These are phyloP conservation scores for Penicillium alfredii DNA, from an alignment of 495 filamentous ascomycete species.

Conservation along the genomic window DNA sequence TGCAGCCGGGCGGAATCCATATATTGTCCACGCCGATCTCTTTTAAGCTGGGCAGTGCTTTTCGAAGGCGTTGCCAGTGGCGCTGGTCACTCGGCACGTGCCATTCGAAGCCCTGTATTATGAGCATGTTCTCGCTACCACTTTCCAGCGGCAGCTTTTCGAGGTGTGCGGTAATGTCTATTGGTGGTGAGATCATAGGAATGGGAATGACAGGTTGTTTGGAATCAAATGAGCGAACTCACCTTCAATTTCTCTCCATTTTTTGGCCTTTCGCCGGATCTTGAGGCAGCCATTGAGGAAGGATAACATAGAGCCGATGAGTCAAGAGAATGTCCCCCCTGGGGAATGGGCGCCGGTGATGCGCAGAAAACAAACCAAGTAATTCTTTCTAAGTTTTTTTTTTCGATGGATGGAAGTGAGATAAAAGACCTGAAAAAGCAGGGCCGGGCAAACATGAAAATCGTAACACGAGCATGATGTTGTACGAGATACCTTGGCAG, in stretches of 20 bases:
- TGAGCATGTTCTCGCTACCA: constrained; percentile 49
- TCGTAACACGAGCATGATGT: no score
- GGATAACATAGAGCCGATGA: constrained; percentile 11
- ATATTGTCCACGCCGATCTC: constrained; percentile 59
- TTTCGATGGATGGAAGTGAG: not conserved
- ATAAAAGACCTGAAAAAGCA: not conserved
- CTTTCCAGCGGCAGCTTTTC: constrained; percentile 32
- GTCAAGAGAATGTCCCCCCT: not conserved
- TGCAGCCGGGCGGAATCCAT: constrained; percentile 72
- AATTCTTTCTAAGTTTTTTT: not conserved
- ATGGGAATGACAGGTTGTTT: not conserved
- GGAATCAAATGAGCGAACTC: not conserved
- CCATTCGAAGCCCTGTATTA: constrained; percentile 74
- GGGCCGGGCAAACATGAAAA: not conserved
- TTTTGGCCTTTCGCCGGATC: constrained; percentile 6
- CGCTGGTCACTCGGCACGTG: constrained; percentile 57
- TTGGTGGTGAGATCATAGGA: not conserved
- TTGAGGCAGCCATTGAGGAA: constrained; percentile 6
- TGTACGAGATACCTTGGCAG: no score
- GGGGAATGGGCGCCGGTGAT: not conserved
- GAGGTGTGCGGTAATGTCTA: constrained; percentile 23
- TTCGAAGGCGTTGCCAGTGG: constrained; percentile 58
- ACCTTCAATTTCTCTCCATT: constrained; percentile 21
- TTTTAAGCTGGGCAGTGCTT: constrained; percentile 49
- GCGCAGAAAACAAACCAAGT: not conserved